Conservation (phyloP, 495 filamentous ascomycete genomes). For the Aspergillus hancockii region DNA sequence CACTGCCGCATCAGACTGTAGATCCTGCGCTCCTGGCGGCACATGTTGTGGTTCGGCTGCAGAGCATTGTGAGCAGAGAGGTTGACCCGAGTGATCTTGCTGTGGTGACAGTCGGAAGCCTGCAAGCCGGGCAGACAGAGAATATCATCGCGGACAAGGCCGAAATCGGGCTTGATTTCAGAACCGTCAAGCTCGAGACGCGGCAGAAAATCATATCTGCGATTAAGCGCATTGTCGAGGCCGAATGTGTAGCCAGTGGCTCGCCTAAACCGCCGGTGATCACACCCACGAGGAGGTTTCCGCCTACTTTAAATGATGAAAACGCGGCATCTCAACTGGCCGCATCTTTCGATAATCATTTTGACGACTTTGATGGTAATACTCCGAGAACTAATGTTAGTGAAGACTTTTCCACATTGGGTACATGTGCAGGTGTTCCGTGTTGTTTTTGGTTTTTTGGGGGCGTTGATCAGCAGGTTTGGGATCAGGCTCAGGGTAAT, state of each 20-base stretch:
- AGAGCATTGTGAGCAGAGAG: constrained; percentile 53
- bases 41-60: constrained; percentile 49
- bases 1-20: constrained; percentile 49
- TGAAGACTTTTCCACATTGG: constrained; percentile 50
- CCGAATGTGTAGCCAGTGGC: constrained; percentile 50
- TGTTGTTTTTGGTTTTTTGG: constrained; percentile 51
- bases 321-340: constrained; percentile 29
- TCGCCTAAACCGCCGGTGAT: constrained; percentile 46
- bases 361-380: constrained; percentile 44
- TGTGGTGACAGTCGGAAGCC: constrained; percentile 52
- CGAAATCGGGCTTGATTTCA: constrained; percentile 48
- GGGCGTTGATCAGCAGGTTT: constrained; percentile 41
- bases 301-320: constrained; percentile 44
- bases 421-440: constrained; percentile 36
- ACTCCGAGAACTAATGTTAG: constrained; percentile 38
- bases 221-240: constrained; percentile 51
- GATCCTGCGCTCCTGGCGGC: constrained; percentile 54
- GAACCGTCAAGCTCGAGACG: constrained; percentile 41
- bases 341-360: constrained; percentile 36
- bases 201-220: constrained; percentile 41
- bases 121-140: constrained; percentile 53
- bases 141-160: constrained; percentile 54
- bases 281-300: constrained; percentile 45
- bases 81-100: constrained; percentile 47
- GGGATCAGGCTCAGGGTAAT: constrained; percentile 39